Conservation (phyloP, 106 monocot species). For the Ottelia alismoides region DNA sequence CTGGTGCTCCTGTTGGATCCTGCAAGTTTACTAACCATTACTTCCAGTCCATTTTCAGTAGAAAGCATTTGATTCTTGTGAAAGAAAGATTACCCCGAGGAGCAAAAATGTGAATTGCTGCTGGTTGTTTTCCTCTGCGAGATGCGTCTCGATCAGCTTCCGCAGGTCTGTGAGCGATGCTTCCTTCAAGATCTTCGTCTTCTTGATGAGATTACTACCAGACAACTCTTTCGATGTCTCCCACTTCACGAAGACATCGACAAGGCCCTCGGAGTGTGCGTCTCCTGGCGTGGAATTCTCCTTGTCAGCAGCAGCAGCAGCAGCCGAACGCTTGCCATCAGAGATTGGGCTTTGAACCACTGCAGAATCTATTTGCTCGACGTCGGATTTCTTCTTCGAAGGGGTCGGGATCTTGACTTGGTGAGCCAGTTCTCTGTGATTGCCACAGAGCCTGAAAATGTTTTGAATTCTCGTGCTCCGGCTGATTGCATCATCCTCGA, state of each 20-base stretch:
- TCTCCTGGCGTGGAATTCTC: slow-evolving; percentile 29
- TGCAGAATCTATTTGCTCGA: too few relatives aligned
- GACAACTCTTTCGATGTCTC: slow-evolving; percentile 56
- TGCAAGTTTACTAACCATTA: slow-evolving; percentile 9
- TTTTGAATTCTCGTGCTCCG: slow-evolving; percentile 74
- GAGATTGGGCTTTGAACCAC: too few relatives aligned
- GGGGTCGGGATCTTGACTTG: too few relatives aligned
- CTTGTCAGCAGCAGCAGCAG: slow-evolving; percentile 16
- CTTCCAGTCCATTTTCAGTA: neutral
- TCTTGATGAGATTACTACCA: slow-evolving; percentile 42
- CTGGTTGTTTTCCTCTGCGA: slow-evolving; percentile 36
- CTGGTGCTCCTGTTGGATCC: slow-evolving; percentile 81
- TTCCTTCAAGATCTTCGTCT: slow-evolving; percentile 31
- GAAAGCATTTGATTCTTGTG: neutral
- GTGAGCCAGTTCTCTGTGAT: slow-evolving; percentile 65
- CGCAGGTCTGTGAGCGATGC: slow-evolving; percentile 51
- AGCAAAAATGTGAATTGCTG: slow-evolving; percentile 65
- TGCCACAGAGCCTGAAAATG: slow-evolving; percentile 92
- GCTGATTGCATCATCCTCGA: neutral
- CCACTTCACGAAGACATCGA: slow-evolving; percentile 81
- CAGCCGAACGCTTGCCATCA: too few relatives aligned
- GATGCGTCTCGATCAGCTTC: slow-evolving; percentile 44
- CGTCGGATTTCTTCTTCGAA: too few relatives aligned
- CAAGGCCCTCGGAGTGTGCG: slow-evolving; percentile 11
- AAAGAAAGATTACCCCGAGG: slow-evolving; percentile 36